A percentile compares a stretch with the other conserved stretches of the same genome.
phyloP scores from a whole-genome alignment of 2,329 filamentous ascomycete species.

The Claviceps sp. region DNA sequence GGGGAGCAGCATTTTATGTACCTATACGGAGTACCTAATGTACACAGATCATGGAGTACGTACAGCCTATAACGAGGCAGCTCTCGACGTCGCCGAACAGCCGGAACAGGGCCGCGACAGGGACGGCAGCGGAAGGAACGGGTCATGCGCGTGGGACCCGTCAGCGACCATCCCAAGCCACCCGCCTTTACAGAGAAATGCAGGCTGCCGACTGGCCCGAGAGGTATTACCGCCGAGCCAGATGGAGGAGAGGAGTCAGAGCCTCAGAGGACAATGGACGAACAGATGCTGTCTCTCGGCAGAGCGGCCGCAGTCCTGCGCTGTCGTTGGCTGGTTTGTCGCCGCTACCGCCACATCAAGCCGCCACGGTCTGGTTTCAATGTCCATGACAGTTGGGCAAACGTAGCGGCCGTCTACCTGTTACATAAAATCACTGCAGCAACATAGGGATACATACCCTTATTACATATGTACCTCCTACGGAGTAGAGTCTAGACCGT shows the following conservation, averaged over 20 bases:
- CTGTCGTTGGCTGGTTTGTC: neutral
- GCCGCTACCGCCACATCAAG: neutral
- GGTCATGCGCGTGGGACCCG: neutral
- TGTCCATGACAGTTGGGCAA: too few relatives aligned
- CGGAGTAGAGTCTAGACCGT: too few relatives aligned
- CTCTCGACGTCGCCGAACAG: too few relatives aligned
- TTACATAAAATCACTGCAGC: too few relatives aligned
- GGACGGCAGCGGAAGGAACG: neutral
- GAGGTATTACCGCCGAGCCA: neutral
- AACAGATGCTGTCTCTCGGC: conserved; percentile 2
- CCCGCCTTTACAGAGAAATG: neutral
- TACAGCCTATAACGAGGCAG: too few relatives aligned
- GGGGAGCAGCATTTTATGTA: too few relatives aligned
- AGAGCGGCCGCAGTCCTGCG: neutral
- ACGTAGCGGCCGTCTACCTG: too few relatives aligned
- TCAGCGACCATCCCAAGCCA: neutral
- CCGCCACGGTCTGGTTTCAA: too few relatives aligned
- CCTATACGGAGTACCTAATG: too few relatives aligned
- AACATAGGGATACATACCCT: too few relatives aligned
- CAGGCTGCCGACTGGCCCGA: conserved; percentile 3
- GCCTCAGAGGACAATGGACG: neutral
- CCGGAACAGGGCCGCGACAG: neutral
- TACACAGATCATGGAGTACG: too few relatives aligned
- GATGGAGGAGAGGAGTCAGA: neutral
- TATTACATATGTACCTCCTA: too few relatives aligned